Base-by-base conservation (phyloP, 1,284 basidiomycete genomes). In the Chalciporus sp. region DNA sequence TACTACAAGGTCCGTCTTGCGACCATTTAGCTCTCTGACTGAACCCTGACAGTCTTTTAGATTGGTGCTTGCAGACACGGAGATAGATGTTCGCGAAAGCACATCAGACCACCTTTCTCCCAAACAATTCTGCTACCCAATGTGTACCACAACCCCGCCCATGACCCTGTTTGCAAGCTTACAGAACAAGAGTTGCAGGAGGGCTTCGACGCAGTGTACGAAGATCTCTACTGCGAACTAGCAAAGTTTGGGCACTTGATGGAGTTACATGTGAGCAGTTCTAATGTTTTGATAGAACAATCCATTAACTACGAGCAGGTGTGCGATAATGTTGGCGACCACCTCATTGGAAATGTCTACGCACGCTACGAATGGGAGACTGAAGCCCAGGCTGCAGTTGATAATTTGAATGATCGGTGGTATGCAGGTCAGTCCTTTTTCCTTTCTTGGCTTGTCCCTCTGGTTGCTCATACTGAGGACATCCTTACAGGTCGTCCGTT, bases 251-350 rank as follows among this genome's bases (percentile, higher is more conserved):
- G 97, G 3, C 88, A 98, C 73, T 79, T 99, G 47, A 76, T 97
- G 50, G 97, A 99, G 75, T 82, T 99, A 62, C 95, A 98, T 74
- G 94, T 91, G 66, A 70, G 88, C 80, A 14, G 46, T 48, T 51
- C 42, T 17, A 31, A 31, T n/a, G 26, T 29, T 19, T 49, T 26
- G 7, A 3, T 42, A 20, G 1, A 35, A 27, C 16, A 26, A 33
- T 27, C 33, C 16, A 23, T 35, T 61, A 16, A 60, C 45, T 41
- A 20, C 26, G 3, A 7, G 4, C 19, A 94, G 86, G 92, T 99
- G 7, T 99, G 97, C 71, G 97, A 99, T 76, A 99, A 99, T 69
- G 95, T 99, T 28, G 97, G 97, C 26, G 97, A 99, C 70, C 97
- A 99, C 72, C 79, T 99, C 42, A 95, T 98, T 67, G 97, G 97